Base-by-base conservation (phyloP, 768 basidiomycete genomes). In the Filobasidium floriforme region DNA sequence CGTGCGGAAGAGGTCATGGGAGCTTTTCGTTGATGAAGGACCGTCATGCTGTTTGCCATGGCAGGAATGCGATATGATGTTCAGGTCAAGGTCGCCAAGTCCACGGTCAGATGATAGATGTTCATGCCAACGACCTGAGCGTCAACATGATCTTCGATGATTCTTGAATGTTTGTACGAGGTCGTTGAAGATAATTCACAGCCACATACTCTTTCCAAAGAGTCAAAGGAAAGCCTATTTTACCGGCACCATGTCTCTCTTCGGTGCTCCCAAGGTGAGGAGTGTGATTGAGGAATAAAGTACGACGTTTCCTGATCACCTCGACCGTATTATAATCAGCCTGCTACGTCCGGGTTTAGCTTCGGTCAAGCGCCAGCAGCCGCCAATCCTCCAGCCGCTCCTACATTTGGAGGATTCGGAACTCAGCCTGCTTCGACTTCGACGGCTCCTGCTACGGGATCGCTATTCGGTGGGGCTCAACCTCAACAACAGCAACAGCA, bases 401-500 rank as follows among this genome's bases (percentile, higher is more conserved):
- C 54, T 57, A 15, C 26, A 32, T 57, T 28, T 24, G 54, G 54
- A 24, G 54, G 54, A 28, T 57, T 57, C 54, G 54, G 54, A 24
- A 28, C n/a, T 6, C 2, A 26, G 24, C 22, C 22, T 24, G 15
- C 54, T 15, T 14, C 7, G 24, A 57, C 22, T 26, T 24, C 54
- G 2, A 22, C 54, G 15, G 54, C 54, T 24, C 54, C 54, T 57
- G 54, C 54, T 57, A 57, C 54, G 18, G 54, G 54, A 4, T 57
- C 54, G 15, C 15, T 61, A 15, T 61, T 61, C 28, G 60, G 60
- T 43, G 44, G 24, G 4, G n/a, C 60, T 41, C 60, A 28, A 44
- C 41, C 18, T 26, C 61, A 62, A 49, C 64, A 59, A 32, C 64
- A 65, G 44, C 64, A 37, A 9, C 32, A 37, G 32, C 32, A 37